phyloP scores from a whole-genome alignment of 352 stramenopile genomes.

The Globisporangium iwayamae region DNA sequence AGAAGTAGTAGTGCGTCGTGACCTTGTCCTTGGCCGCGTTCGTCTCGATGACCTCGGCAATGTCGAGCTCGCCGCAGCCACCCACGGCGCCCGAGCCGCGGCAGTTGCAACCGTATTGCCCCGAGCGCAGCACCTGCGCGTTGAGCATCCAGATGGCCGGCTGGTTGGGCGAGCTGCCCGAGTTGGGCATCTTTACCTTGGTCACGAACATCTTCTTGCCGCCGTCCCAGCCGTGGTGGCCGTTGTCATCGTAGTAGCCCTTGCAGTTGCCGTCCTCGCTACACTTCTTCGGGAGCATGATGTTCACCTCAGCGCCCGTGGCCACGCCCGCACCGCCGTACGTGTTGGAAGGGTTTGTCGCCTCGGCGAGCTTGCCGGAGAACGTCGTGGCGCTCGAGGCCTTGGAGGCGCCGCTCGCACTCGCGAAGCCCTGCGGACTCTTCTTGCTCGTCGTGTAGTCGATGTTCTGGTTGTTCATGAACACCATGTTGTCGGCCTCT shows the following conservation, averaged over 20 bases:
- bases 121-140: conserved; percentile 56
- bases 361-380: conserved; percentile 42
- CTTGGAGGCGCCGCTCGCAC: conserved; percentile 25
- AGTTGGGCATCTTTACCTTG: conserved; percentile 56
- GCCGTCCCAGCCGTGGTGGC: conserved; percentile 68
- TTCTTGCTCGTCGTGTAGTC: conserved; percentile 41
- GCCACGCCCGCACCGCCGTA: conserved; percentile 48
- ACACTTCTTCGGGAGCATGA: conserved; percentile 64
- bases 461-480: conserved; percentile 65
- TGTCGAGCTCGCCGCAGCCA: conserved; percentile 69
- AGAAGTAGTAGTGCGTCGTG: conserved; percentile 77
- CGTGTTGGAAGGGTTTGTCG: conserved; percentile 33
- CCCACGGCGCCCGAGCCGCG: conserved; percentile 43
- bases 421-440: conserved; percentile 47
- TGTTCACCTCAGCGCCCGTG: conserved; percentile 73
- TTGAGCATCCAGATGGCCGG: conserved; percentile 79
- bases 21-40: conserved; percentile 50
- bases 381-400: conserved; percentile 38
- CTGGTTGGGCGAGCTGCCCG: conserved; percentile 35
- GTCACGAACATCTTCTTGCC: conserved; percentile 79
- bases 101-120: conserved; percentile 79
- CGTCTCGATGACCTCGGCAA: conserved; percentile 69
- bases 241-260: conserved; percentile 67
- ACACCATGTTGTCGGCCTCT: conserved; percentile 45
- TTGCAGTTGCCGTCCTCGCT: conserved; percentile 37